A percentile compares a stretch with the other conserved stretches of the same genome.
These are phyloP conservation scores for Colletotrichum noveboracense DNA, from an alignment of 2,329 filamentous ascomycete species.

Conservation along the genomic window DNA sequence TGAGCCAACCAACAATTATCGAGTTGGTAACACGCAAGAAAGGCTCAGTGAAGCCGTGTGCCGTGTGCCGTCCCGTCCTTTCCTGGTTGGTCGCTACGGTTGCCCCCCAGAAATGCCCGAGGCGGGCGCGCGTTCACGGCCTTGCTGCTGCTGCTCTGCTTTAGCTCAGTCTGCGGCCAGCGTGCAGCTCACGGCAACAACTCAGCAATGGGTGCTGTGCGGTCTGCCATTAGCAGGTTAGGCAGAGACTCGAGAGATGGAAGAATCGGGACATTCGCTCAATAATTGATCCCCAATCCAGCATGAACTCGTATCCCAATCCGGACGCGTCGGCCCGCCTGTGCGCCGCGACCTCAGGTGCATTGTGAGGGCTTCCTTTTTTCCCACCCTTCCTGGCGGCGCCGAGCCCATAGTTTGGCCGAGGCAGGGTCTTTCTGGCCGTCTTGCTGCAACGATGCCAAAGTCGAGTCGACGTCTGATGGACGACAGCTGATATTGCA, in stretches of 20 bases:
- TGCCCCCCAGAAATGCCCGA: slow-evolving; percentile 9
- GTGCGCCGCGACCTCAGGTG: not conserved
- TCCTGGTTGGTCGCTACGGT: not conserved
- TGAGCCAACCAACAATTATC: not conserved
- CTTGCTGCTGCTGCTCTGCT: not conserved
- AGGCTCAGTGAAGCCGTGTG: not conserved
- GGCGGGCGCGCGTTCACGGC: not conserved
- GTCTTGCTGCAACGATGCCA: not conserved
- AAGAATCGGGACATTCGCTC: not conserved
- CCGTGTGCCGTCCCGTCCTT: not conserved
- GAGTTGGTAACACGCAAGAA: not conserved
- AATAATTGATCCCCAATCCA: not conserved
- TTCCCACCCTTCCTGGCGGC: not conserved
- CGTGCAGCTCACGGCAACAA: not conserved
- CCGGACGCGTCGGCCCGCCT: not conserved
- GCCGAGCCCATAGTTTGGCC: slow-evolving; percentile 1
- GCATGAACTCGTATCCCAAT: not conserved
- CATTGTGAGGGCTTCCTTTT: slow-evolving; percentile 11
- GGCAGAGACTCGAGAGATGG: not conserved
- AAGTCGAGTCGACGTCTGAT: not conserved
- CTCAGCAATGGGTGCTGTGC: not conserved
- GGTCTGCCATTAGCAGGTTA: not conserved
- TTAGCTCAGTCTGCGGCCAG: not conserved
- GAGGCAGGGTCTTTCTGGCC: not conserved
- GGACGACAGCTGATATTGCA: not conserved